These are phyloP conservation scores for Lathyrus oleraceus DNA, from an alignment of 306 rosid species.

Conservation along the genomic window DNA sequence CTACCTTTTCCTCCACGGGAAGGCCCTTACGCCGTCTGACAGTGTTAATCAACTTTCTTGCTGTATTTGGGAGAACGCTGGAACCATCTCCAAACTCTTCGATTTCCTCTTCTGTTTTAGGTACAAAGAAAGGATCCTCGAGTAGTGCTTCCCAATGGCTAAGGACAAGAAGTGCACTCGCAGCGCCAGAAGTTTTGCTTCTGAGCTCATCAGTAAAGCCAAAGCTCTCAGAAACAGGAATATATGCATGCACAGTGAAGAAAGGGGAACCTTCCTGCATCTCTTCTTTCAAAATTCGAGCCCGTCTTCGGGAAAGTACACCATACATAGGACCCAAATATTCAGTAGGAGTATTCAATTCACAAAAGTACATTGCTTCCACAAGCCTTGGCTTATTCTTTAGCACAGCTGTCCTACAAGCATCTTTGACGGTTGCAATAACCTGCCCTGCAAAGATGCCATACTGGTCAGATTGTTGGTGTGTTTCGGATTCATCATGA, in stretches of 20 bases:
- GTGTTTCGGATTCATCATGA: conserved; percentile 53
- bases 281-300: conserved; percentile 78
- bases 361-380: conserved; percentile 95
- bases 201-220: conserved; percentile 93
- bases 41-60: conserved; percentile 76
- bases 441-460: conserved; percentile 82
- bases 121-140: conserved; percentile 91
- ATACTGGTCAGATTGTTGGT: conserved; percentile 66
- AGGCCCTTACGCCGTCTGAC: conserved; percentile 88
- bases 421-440: conserved; percentile 79
- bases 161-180: conserved; percentile 84
- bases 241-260: conserved; percentile 86
- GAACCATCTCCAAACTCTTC: conserved; percentile 98
- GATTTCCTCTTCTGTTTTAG: conserved; percentile 84
- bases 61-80: conserved; percentile 84
- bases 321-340: conserved; percentile 86
- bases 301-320: conserved; percentile 83
- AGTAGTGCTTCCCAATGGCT: conserved; percentile 92
- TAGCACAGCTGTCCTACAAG: conserved; percentile 82
- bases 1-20: conserved; percentile 88
- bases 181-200: conserved; percentile 82
- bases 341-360: conserved; percentile 73
- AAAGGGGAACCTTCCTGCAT: conserved; percentile 97
- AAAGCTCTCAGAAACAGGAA: conserved; percentile 89
- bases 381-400: conserved; percentile 81